Conservation (phyloP, 2,329 filamentous ascomycete genomes). For the Tolypocladium nubicola region DNA sequence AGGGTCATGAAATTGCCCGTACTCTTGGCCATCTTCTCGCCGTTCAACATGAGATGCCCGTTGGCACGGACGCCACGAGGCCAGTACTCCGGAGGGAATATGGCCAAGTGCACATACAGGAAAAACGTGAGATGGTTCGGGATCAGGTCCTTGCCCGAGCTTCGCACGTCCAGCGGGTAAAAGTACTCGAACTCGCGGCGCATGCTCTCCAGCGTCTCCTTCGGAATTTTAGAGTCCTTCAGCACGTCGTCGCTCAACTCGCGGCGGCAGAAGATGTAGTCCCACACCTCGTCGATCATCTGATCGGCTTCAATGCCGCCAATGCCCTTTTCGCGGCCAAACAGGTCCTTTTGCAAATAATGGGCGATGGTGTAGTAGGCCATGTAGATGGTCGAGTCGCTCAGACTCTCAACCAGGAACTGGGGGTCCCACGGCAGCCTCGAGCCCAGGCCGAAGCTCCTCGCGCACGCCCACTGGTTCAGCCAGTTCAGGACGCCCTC, state of each 20-base stretch:
- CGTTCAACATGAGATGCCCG: slow-evolving; percentile 87
- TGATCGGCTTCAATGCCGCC: slow-evolving; percentile 68
- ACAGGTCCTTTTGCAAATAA: slow-evolving; percentile 74
- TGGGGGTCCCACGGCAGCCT: slow-evolving; percentile 88
- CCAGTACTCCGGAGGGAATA: slow-evolving; percentile 86
- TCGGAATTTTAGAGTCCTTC: slow-evolving; percentile 57
- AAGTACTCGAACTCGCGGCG: slow-evolving; percentile 92
- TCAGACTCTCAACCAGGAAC: slow-evolving; percentile 86
- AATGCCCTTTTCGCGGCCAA: slow-evolving; percentile 61
- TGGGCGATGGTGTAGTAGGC: slow-evolving; percentile 62
- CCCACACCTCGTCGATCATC: slow-evolving; percentile 93
- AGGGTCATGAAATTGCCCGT: slow-evolving; percentile 96
- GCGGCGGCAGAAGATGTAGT: slow-evolving; percentile 79
- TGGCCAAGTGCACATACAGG: slow-evolving; percentile 83
- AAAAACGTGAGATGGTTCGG: slow-evolving; percentile 94
- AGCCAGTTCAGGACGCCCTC: slow-evolving; percentile 85
- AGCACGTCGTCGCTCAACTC: slow-evolving; percentile 57
- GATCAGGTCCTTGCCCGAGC: slow-evolving; percentile 87
- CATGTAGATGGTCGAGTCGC: slow-evolving; percentile 89
- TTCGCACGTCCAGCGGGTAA: slow-evolving; percentile 83
- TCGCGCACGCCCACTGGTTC: slow-evolving; percentile 88
- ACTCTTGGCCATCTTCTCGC: slow-evolving; percentile 97
- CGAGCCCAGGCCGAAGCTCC: slow-evolving; percentile 85
- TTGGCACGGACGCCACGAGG: slow-evolving; percentile 78
- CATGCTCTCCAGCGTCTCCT: slow-evolving; percentile 67